phyloP scores from a whole-genome alignment of 495 filamentous ascomycete genomes.

The Xylaria flabelliformis region DNA sequence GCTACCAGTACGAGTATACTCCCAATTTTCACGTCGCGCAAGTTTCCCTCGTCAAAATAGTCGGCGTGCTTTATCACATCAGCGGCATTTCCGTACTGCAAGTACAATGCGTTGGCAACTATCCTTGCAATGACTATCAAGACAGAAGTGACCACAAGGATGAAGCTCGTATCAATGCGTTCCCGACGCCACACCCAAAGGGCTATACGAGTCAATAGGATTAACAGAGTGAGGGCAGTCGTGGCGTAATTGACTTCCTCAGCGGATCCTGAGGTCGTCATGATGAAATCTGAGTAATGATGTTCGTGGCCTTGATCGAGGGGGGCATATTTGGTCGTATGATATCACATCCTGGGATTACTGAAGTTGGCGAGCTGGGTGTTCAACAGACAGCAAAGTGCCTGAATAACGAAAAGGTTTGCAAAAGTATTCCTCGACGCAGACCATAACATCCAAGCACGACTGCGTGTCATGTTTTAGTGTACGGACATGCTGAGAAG shows the following conservation, averaged over 20 bases:
- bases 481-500: background rate
- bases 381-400: background rate
- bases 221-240: conserved; percentile 31
- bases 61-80: conserved; percentile 31
- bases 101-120: conserved; percentile 31
- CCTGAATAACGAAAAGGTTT: background rate
- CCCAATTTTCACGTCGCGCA: conserved; percentile 27
- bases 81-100: conserved; percentile 33
- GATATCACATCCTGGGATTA: conserved; percentile 16
- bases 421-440: background rate
- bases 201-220: conserved; percentile 29
- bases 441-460: background rate
- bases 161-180: conserved; percentile 33
- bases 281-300: conserved; percentile 1
- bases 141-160: conserved; percentile 34
- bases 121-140: conserved; percentile 32
- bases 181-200: conserved; percentile 38
- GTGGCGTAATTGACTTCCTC: conserved; percentile 32
- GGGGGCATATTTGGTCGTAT: background rate
- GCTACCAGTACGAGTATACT: conserved; percentile 36
- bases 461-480: background rate
- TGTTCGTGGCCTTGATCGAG: background rate
- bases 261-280: conserved; percentile 19
- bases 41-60: conserved; percentile 21
- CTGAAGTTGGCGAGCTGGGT: background rate